Evolutionary conservation across 345 rosid genomes (phyloP).

Genomic region (Heritiera fomes): DNA sequence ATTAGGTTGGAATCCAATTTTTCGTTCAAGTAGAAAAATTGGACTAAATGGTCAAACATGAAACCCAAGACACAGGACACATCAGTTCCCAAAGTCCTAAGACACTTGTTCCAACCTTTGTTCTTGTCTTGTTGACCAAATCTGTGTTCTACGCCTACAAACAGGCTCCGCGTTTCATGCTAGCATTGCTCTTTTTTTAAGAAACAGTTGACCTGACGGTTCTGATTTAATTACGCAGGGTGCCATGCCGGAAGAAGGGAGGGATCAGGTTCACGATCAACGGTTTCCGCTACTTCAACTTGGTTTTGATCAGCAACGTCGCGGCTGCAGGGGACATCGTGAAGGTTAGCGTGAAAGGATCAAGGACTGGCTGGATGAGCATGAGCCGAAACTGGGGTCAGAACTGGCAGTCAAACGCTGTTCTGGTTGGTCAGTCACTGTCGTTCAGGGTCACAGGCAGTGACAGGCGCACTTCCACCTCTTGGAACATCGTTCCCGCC

Average conservation of each 20-base stretch:
- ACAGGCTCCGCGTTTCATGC: slow-evolving; percentile 25
- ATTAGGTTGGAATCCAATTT: no score
- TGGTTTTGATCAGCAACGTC: slow-evolving; percentile 59
- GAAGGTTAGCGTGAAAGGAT: slow-evolving; percentile 51
- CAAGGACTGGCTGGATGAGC: slow-evolving; percentile 52
- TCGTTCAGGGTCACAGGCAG: slow-evolving; percentile 62
- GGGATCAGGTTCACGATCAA: slow-evolving; percentile 66
- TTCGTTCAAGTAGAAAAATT: no score
- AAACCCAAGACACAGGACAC: neutral
- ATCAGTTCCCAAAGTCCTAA: slow-evolving; percentile 3
- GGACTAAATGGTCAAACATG: neutral
- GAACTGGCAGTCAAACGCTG: slow-evolving; percentile 66
- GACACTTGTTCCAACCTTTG: neutral
- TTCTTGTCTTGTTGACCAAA: neutral
- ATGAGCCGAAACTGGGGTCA: slow-evolving; percentile 77
- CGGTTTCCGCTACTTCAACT: slow-evolving; percentile 67
- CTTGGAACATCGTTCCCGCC: slow-evolving; percentile 68
- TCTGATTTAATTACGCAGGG: slow-evolving; percentile 35
- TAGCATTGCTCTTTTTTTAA: neutral
- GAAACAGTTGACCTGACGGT: neutral
- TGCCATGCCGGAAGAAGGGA: slow-evolving; percentile 62
- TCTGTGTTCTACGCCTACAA: neutral
- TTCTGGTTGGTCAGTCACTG: slow-evolving; percentile 57
- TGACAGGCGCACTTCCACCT: slow-evolving; percentile 63
- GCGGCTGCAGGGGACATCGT: slow-evolving; percentile 62